Evolutionary conservation across 2,329 filamentous ascomycete species (phyloP).

Genomic region (Hansfordia pulvinata): DNA sequence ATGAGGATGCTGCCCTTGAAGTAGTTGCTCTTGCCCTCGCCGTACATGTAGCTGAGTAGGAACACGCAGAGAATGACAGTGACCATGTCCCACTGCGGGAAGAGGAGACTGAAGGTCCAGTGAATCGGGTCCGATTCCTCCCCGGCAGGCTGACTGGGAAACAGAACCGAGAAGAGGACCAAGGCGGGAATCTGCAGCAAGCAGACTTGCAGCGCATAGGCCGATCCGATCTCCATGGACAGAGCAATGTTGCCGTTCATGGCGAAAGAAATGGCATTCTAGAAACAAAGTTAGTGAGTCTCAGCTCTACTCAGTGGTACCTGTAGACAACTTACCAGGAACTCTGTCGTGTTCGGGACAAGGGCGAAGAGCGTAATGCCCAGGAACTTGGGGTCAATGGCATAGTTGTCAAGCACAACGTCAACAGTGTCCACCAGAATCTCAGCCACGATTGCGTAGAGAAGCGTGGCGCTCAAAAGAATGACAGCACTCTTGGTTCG

Average conservation of each 20-base stretch:
- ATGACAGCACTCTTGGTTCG: conserved; percentile 82
- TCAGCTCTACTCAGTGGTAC: conserved; percentile 2
- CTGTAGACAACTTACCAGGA: conserved; percentile 50
- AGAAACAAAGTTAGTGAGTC: conserved; percentile 3
- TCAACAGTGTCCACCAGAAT: conserved; percentile 96
- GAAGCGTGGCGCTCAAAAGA: conserved; percentile 71
- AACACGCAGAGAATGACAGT: conserved; percentile 94
- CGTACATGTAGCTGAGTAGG: conserved; percentile 91
- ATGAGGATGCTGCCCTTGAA: conserved; percentile 97
- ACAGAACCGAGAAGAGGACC: conserved; percentile 78
- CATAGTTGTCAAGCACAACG: conserved; percentile 79
- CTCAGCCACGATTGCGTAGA: conserved; percentile 95
- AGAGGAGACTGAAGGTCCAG: conserved; percentile 75
- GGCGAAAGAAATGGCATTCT: conserved; percentile 97
- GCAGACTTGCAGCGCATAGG: conserved; percentile 92
- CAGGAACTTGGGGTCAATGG: conserved; percentile 93
- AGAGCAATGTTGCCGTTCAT: conserved; percentile 99
- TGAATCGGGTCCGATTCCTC: conserved; percentile 27
- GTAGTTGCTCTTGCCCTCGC: conserved; percentile 98
- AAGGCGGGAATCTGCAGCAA: conserved; percentile 87
- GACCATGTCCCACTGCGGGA: conserved; percentile 98
- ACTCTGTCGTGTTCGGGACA: conserved; percentile 96
- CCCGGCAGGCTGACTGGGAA: conserved; percentile 29
- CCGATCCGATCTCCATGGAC: conserved; percentile 97
- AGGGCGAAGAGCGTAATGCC: conserved; percentile 94